Evolutionary conservation across 2,329 filamentous ascomycete species (phyloP).

Genomic region (Fulvia fulva): DNA sequence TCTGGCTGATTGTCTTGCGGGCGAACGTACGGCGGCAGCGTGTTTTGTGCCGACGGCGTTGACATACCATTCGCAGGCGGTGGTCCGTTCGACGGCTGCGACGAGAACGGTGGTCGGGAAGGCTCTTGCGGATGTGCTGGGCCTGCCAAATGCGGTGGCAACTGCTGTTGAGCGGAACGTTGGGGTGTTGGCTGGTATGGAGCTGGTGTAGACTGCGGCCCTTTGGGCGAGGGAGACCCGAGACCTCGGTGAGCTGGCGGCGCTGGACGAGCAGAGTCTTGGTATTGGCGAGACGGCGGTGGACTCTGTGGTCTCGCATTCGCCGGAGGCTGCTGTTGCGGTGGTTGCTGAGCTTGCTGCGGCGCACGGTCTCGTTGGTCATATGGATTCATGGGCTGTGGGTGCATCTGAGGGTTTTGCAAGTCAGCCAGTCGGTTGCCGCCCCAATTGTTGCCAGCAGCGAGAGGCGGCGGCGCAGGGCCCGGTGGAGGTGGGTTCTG

Average conservation of each 20-base stretch:
- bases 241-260: slow-evolving; percentile 52
- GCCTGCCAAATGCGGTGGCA: slow-evolving; percentile 46
- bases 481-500: slow-evolving; percentile 61
- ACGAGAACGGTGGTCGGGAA: slow-evolving; percentile 20
- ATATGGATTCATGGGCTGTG: slow-evolving; percentile 71
- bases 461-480: slow-evolving; percentile 55
- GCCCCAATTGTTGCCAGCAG: slow-evolving; percentile 55
- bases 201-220: slow-evolving; percentile 50
- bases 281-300: slow-evolving; percentile 52
- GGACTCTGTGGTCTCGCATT: slow-evolving; percentile 45
- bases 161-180: slow-evolving; percentile 43
- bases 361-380: slow-evolving; percentile 69
- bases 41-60: slow-evolving; percentile 44
- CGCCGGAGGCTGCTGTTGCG: slow-evolving; percentile 50
- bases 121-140: slow-evolving; percentile 22
- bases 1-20: slow-evolving; percentile 68
- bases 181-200: slow-evolving; percentile 47
- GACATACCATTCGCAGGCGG: slow-evolving; percentile 34
- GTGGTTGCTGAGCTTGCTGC: slow-evolving; percentile 23
- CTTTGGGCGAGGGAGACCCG: slow-evolving; percentile 56
- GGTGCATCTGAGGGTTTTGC: slow-evolving; percentile 58
- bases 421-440: slow-evolving; percentile 73
- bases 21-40: slow-evolving; percentile 65
- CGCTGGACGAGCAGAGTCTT: slow-evolving; percentile 36
- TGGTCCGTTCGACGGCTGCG: slow-evolving; percentile 23